Evolutionary conservation across 176 grass and related monocot genomes (phyloP).

Genomic region (Eremochloa ophiuroides): DNA sequence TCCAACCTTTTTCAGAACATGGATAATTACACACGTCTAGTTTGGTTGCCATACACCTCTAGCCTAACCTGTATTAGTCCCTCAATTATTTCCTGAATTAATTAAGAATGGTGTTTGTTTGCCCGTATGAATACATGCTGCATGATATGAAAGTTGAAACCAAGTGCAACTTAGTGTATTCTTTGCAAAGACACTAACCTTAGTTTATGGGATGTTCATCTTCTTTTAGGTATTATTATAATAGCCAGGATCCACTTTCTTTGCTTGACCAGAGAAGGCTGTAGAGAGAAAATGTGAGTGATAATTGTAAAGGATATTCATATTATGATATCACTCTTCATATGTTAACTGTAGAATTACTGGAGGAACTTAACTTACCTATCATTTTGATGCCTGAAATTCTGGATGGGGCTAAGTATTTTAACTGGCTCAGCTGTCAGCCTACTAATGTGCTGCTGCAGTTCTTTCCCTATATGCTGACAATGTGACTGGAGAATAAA

Average conservation of each 20-base stretch:
- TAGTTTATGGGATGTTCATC: neutral
- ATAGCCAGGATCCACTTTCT: neutral
- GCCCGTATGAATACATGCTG: neutral
- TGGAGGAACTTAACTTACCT: constrained; percentile 18
- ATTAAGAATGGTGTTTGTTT: neutral
- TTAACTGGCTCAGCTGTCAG: constrained; percentile 32
- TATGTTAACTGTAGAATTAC: constrained; percentile 12
- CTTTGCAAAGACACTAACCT: neutral
- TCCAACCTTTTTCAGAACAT: neutral
- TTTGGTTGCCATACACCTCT: neutral
- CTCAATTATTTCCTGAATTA: neutral
- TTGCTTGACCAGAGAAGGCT: neutral
- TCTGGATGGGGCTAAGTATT: constrained; percentile 6
- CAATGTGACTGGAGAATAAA: constrained; percentile 4
- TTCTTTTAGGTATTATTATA: neutral
- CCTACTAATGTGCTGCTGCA: constrained; percentile 20
- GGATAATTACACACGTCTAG: neutral
- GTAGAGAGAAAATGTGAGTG: neutral
- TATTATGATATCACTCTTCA: neutral
- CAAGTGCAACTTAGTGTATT: too few species aligned
- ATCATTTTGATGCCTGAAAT: constrained; percentile 12
- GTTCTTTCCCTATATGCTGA: neutral
- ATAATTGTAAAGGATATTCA: neutral
- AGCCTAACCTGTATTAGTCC: neutral
- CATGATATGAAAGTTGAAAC: neutral